Evolutionary conservation across 1,139 yeast species (phyloP), one percentile per base, ranked within the genome.

Genomic region (Yarrowia galli): DNA sequence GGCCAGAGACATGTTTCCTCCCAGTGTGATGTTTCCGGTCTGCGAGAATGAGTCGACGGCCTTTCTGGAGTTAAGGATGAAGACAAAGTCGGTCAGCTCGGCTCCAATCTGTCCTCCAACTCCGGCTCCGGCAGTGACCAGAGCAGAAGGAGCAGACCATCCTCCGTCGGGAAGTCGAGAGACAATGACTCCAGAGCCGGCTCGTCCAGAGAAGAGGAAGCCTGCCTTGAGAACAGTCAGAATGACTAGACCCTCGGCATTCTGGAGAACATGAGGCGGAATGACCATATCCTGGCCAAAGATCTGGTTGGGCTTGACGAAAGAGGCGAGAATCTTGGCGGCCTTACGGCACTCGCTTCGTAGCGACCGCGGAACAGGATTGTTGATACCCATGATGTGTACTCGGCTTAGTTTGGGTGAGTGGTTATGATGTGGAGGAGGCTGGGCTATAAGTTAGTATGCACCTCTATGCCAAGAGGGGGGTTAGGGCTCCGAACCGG

Each of bases 71-170:
- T 95, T 95, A 72, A 95, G 84, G 69, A 95, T 93, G 77, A 95
- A 95, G 54, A 95, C 98, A 78, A 95, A 95, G 80, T 95, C 99
- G 0, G 99, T 95, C 74, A 95, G 82, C 77, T 95, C 99, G 7
- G 97, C 96, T 51, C 99, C 99, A 72, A 95, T 86, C 80, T 92
- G 96, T 53, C 99, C 99, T 69, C 99, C 99, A 6, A 96, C 98
- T 75, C 99, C 98, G 3, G 98, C 98, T 73, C 99, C 99, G 0
- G 97, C 98, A 32, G 98, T 91, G 65, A 88, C 89, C 73, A 95
- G 89, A 12, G 98, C 99, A 2, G 97, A 89, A 1, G 99, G 99
- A 0, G 98, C 96, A n/a, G 98, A 92, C 99, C 99, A 95, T 8
- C 77, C 79, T 0, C 98, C 98, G 78, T 95, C 99, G 1, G 96